Base-by-base conservation (phyloP, 208 protist genomes). In the Tritrichomonas foetus region DNA sequence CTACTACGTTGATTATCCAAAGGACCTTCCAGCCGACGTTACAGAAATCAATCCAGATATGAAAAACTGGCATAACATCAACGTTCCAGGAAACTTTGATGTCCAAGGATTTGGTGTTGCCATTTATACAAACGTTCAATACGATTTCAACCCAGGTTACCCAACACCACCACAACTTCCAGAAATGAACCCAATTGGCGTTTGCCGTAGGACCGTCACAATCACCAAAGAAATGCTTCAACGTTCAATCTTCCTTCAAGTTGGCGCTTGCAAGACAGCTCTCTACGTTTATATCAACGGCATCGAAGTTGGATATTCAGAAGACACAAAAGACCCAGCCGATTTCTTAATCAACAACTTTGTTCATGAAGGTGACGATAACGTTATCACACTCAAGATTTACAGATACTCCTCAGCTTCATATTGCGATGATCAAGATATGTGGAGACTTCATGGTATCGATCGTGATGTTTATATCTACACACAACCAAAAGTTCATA, bases 381-480 rank as follows among this genome's bases (percentile, higher is more conserved):
- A 93, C 20, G 95, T 95, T 39, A 92, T 94, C 47, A 72, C 94
- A 11, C 96, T 64, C 66, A 95, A 89, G 57, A 95, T 95, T 64
- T n/a, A n/a, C n/a, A n/a, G n/a, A n/a, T n/a, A n/a, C n/a, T n/a
- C n/a, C n/a, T n/a, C n/a, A n/a, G 95, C 95, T 33, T 95, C 94
- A 27, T 96, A 96, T 64, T 66, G 95, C 41, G 95, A 96, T 72
- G 95, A 96, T 49, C 95, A 96, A 75, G 95, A 95, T 78, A 74
- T 93, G 33, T 95, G 94, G 94, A 94, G 94, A 94, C 84, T 95
- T 47, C 84, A 55, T 14, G 94, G 94, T 25, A 94, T 95, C 75
- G 92, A 95, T 8, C 93, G 94, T 9, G 93, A 95, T 50, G 66
- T 93, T 3, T 74, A 66, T 20, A 9, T 95, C n/a, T 95, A 95